phyloP scores from a whole-genome alignment of 352 stramenopile genomes.

The Phytopythium cucurbitacearum region DNA sequence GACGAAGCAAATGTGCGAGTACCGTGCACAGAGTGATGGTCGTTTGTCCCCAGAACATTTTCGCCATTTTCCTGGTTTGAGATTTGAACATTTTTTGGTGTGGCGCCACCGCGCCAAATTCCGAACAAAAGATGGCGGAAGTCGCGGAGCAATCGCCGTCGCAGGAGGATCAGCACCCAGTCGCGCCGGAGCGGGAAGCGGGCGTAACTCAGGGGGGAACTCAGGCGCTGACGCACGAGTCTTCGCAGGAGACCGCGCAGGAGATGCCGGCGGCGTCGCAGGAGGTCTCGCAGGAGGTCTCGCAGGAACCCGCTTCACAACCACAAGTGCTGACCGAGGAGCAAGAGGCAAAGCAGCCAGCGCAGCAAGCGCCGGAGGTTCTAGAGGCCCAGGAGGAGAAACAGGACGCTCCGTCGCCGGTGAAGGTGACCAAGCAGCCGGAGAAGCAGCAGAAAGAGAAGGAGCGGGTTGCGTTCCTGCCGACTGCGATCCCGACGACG shows the following conservation, averaged over 20 bases:
- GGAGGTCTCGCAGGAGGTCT: slow-evolving; percentile 1
- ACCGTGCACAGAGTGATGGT: too few relatives aligned
- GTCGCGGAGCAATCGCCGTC: neutral
- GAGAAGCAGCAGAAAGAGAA: neutral
- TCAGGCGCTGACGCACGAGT: slow-evolving; percentile 2
- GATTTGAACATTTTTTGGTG: too few relatives aligned
- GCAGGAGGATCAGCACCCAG: neutral
- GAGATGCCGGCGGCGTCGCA: neutral
- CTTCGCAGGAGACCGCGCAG: slow-evolving; percentile 5
- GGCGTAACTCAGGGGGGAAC: neutral
- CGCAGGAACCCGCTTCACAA: too few relatives aligned
- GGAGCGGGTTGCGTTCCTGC: neutral
- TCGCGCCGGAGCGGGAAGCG: neutral
- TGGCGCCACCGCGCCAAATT: too few relatives aligned
- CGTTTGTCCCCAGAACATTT: too few relatives aligned
- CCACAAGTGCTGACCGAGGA: neutral
- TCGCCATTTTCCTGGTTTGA: too few relatives aligned
- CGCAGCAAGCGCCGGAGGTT: neutral
- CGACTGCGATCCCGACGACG: neutral
- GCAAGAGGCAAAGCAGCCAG: neutral
- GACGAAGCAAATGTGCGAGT: too few relatives aligned
- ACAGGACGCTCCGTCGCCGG: neutral
- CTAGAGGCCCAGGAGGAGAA: neutral
- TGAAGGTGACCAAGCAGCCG: neutral
- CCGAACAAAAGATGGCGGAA: too few relatives aligned